Conservation (phyloP, 495 filamentous ascomycete species). For the Aspergillus asperescens region DNA sequence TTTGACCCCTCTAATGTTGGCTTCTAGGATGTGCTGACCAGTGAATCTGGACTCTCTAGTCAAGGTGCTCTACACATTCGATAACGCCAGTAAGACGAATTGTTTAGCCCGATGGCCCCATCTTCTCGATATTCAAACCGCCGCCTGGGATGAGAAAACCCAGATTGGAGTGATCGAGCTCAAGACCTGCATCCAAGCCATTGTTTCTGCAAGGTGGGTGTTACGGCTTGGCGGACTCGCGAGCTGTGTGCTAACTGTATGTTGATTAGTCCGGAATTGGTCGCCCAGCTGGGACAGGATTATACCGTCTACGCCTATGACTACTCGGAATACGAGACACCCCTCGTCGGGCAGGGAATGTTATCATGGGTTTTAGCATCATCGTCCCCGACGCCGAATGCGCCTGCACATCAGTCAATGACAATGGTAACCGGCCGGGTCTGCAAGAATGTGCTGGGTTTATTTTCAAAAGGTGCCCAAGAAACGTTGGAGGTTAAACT, state of each 20-base stretch:
- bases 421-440: constrained; percentile 88
- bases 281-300: constrained; percentile 77
- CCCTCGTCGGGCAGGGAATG: constrained; percentile 93
- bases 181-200: constrained; percentile 83
- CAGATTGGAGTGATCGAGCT: constrained; percentile 86
- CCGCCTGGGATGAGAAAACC: constrained; percentile 69
- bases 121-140: constrained; percentile 70
- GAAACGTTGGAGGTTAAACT: constrained; percentile 95
- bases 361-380: constrained; percentile 78
- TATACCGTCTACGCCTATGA: constrained; percentile 97
- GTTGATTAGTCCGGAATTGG: constrained; percentile 71
- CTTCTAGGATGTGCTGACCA: constrained; percentile 16
- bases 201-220: constrained; percentile 62
- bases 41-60: constrained; percentile 33
- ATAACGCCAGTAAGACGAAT: constrained; percentile 80
- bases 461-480: constrained; percentile 76
- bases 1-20: not conserved
- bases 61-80: constrained; percentile 96
- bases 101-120: constrained; percentile 89
- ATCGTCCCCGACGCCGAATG: constrained; percentile 49
- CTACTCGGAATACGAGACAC: constrained; percentile 89
- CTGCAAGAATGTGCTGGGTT: constrained; percentile 71
- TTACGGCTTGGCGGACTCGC: constrained; percentile 1
- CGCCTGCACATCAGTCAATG: constrained; percentile 54
- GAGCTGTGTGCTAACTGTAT: constrained; percentile 11